Evolutionary conservation across 257 asterid species (phyloP).

Genomic region (Dorcoceras hygrometricum): DNA sequence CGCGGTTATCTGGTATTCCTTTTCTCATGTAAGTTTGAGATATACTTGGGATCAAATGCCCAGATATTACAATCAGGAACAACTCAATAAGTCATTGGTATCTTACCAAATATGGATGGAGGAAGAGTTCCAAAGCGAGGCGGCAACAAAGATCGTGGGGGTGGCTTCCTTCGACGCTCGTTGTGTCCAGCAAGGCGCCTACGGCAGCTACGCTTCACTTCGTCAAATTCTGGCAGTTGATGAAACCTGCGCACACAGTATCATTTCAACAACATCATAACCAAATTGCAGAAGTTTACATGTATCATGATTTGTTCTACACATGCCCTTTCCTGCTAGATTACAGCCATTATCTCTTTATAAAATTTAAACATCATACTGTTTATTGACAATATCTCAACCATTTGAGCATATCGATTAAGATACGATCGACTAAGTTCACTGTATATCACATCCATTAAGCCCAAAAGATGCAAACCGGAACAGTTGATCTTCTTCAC

Average conservation of each 20-base stretch:
- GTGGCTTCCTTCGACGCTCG: slow-evolving; percentile 88
- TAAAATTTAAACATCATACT: background rate
- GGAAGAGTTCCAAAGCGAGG: slow-evolving; percentile 53
- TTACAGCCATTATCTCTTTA: background rate
- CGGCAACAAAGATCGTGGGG: slow-evolving; percentile 53
- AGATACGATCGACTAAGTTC: background rate
- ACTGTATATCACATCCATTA: slow-evolving; percentile 1
- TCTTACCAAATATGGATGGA: slow-evolving; percentile 59
- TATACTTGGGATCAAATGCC: too few species aligned
- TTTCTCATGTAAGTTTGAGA: too few species aligned
- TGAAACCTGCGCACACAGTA: slow-evolving; percentile 67
- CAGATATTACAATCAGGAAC: too few species aligned
- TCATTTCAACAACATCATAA: slow-evolving; percentile 11
- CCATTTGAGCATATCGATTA: background rate
- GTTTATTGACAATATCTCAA: background rate
- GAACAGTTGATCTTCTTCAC: too few species aligned
- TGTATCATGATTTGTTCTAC: slow-evolving; percentile 8
- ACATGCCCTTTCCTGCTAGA: background rate
- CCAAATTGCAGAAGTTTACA: slow-evolving; percentile 1
- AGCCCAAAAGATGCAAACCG: background rate
- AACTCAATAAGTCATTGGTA: slow-evolving; percentile 12
- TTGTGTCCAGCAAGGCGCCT: slow-evolving; percentile 96
- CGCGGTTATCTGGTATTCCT: slow-evolving; percentile 53
- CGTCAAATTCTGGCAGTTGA: slow-evolving; percentile 81
- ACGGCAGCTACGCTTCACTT: slow-evolving; percentile 89